Evolutionary conservation across 2,329 filamentous ascomycete species (phyloP).

Genomic region (Clonostachys rosea): DNA sequence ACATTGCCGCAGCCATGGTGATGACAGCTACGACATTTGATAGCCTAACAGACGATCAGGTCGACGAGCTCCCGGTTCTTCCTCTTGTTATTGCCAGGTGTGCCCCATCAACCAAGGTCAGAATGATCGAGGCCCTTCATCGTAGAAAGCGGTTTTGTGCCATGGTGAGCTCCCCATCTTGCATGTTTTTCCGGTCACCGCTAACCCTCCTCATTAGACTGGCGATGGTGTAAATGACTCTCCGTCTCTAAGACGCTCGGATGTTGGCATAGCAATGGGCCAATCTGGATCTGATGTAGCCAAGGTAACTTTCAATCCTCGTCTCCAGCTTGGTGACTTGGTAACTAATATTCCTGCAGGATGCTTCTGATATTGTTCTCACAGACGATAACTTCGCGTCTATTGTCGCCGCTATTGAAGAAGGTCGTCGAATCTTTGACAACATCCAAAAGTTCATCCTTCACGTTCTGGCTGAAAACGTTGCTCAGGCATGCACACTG

Average conservation of each 20-base stretch:
- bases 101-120: conserved; percentile 65
- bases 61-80: conserved; percentile 59
- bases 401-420: conserved; percentile 67
- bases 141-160: conserved; percentile 60
- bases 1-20: conserved; percentile 53
- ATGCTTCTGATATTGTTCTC: conserved; percentile 62
- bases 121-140: conserved; percentile 71
- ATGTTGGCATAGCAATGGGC: conserved; percentile 69
- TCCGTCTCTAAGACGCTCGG: conserved; percentile 63
- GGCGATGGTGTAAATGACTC: conserved; percentile 74
- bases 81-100: conserved; percentile 67
- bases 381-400: conserved; percentile 72
- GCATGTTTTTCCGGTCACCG: conserved; percentile 4
- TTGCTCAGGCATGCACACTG: conserved; percentile 65
- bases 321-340: neutral
- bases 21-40: conserved; percentile 64
- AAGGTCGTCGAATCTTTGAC: conserved; percentile 68
- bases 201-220: conserved; percentile 26
- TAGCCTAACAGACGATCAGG: conserved; percentile 55
- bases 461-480: conserved; percentile 65
- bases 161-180: conserved; percentile 38
- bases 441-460: conserved; percentile 75
- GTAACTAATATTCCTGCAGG: conserved; percentile 6
- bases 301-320: conserved; percentile 24
- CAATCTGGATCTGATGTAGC: conserved; percentile 59